These are phyloP conservation scores for Podospora tetraspora DNA, from an alignment of 495 filamentous ascomycete genomes.

Conservation along the genomic window DNA sequence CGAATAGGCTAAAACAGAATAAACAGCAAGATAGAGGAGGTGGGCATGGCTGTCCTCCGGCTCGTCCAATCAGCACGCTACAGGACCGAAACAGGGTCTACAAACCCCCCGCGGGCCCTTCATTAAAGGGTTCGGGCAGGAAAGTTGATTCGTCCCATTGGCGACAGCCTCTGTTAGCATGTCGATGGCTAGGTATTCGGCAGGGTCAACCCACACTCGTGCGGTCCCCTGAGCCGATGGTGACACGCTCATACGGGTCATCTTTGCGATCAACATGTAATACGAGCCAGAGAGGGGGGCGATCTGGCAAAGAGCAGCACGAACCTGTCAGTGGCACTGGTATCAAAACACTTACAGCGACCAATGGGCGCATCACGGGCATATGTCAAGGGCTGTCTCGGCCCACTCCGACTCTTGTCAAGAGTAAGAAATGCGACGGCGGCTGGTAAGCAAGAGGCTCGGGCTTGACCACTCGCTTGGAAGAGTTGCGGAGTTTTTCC, in stretches of 20 bases:
- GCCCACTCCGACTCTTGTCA: not conserved
- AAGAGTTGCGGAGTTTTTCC: not conserved
- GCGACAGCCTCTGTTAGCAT: not conserved
- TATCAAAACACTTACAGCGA: not conserved
- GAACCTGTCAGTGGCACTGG: not conserved
- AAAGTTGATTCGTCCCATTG: not conserved
- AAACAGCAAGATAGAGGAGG: not conserved
- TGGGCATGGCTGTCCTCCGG: not conserved
- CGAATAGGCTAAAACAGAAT: constrained; percentile 3
- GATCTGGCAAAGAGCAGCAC: not conserved
- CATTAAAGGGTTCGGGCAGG: not conserved
- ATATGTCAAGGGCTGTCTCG: not conserved
- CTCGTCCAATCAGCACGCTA: not conserved
- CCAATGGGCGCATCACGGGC: not conserved
- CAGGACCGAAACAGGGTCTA: not conserved
- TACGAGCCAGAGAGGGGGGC: not conserved
- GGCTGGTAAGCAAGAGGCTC: not conserved
- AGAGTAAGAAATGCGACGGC: not conserved
- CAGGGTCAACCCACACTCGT: not conserved
- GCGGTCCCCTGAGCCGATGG: not conserved
- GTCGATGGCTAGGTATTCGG: not conserved
- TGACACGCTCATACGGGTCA: not conserved
- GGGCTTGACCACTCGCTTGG: not conserved
- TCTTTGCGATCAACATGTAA: not conserved
- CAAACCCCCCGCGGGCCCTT: not conserved